Evolutionary conservation across 2,329 filamentous ascomycete genomes (phyloP), one percentile per base, ranked within the genome.

Genomic region (Polychaeton citri): DNA sequence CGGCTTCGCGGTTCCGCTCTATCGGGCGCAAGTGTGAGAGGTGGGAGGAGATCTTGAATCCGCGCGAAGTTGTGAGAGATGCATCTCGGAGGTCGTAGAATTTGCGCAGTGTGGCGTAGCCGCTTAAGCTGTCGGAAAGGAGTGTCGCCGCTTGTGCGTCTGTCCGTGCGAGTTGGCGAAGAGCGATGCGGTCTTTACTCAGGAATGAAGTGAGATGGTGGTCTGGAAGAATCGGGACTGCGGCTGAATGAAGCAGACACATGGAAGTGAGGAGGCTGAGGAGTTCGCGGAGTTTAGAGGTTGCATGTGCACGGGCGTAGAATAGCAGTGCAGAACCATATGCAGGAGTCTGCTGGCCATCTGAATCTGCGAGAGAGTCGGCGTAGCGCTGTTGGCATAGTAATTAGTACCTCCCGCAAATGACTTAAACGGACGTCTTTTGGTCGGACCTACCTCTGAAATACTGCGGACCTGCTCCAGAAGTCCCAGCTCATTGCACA

Each of bases 281-380:
- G 15, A 94, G 81, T 43, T 86, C 78, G 50, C 83, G 83, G 35
- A 95, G 79, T 58, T 88, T 92, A 43, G 72, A 68, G 2, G 75
- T 65, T 18, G 79, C 75, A 52, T 92, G 86, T 3, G 86, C 82
- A 9, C 92, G 74, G 17, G 88, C 81, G 55, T 90, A 96, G 64
- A 92, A 95, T 62, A 90, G 79, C 15, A 96, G 69, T 1, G 85
- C 83, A 44, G 88, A 76, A 36, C 88, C 88, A 47, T 88, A 95
- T 37, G 80, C 74, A 6, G 43, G 35, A 7, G 24, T 12, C 5
- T 32, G 13, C 20, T 45, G 35, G 48, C 83, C 74, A 1, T 81
- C 80, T 30, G 75, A 72, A 40, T 76, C 70, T 8, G 78, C 74
- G 26, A 94, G 69, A 33, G 78, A 70, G 45, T 94, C 79, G 38